Evolutionary conservation across 768 basidiomycete species (phyloP).

Genomic region (Hirschioporus abietinus): DNA sequence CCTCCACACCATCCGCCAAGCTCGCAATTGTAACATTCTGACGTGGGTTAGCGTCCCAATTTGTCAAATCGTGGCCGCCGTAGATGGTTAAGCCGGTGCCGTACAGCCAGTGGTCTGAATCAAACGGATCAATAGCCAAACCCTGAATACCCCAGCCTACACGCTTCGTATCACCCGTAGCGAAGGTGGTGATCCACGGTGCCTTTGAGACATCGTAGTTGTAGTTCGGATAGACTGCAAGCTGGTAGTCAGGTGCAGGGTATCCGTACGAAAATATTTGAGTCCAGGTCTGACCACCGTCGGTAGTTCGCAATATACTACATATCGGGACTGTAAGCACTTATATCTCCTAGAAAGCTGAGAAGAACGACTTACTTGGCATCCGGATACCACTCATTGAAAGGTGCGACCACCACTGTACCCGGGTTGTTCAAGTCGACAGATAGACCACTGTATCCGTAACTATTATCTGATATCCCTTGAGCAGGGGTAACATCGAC

Average conservation of each 20-base stretch:
- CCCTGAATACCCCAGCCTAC: conserved; percentile 19
- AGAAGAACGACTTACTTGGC: neutral
- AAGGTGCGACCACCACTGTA: conserved; percentile 17
- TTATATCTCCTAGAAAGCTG: neutral
- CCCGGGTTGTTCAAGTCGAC: conserved; percentile 19
- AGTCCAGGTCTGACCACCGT: conserved; percentile 16
- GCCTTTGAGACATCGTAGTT: conserved; percentile 14
- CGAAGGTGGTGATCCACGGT: conserved; percentile 8
- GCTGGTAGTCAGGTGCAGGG: conserved; percentile 8
- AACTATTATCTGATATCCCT: conserved; percentile 6
- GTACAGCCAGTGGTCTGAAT: conserved; percentile 18
- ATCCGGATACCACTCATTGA: conserved; percentile 16
- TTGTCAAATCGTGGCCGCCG: conserved; percentile 16
- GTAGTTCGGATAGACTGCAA: conserved; percentile 13
- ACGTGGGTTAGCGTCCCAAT: conserved; percentile 14
- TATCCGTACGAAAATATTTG: conserved; percentile 14
- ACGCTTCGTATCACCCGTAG: conserved; percentile 11
- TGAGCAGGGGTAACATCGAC: conserved; percentile 6
- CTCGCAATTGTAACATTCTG: conserved; percentile 16
- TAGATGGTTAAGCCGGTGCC: conserved; percentile 18
- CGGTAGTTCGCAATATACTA: conserved; percentile 15
- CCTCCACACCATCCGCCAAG: conserved; percentile 18
- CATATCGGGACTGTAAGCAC: conserved; percentile 1
- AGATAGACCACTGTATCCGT: conserved; percentile 15
- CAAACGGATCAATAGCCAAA: conserved; percentile 17